Conservation (phyloP, 805 yeast species). For the Cyberlindnera mississippiensis region DNA sequence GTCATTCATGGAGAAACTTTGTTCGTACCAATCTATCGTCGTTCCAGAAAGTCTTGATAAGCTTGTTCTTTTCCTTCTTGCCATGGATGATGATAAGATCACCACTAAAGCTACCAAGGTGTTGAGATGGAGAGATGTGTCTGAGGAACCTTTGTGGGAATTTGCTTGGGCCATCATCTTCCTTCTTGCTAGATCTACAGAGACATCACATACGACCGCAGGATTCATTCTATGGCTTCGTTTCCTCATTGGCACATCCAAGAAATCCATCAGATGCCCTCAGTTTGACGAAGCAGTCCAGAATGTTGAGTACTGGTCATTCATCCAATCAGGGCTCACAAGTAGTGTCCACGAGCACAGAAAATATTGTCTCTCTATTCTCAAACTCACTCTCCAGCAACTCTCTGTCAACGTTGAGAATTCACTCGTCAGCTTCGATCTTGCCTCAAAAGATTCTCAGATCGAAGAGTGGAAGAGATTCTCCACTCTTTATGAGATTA, state of each 20-base stretch:
- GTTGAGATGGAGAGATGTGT: slow-evolving; percentile 51
- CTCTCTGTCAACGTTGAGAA: slow-evolving; percentile 32
- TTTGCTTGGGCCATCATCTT: slow-evolving; percentile 47
- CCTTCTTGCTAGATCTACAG: slow-evolving; percentile 30
- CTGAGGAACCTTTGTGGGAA: slow-evolving; percentile 21
- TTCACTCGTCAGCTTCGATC: slow-evolving; percentile 21
- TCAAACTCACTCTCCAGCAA: slow-evolving; percentile 55
- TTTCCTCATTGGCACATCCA: slow-evolving; percentile 33
- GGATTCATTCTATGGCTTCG: slow-evolving; percentile 56
- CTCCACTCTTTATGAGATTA: slow-evolving; percentile 70
- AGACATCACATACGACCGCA: slow-evolving; percentile 33
- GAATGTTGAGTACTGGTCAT: slow-evolving; percentile 47
- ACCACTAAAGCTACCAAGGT: slow-evolving; percentile 36
- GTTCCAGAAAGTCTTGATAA: slow-evolving; percentile 22
- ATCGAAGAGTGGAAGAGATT: slow-evolving; percentile 66
- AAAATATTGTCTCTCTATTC: slow-evolving; percentile 62
- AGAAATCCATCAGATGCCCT: slow-evolving; percentile 2
- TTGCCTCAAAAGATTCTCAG: slow-evolving; percentile 22
- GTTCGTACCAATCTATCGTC: slow-evolving; percentile 6
- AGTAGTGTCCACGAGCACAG: slow-evolving; percentile 60
- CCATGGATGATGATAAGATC: slow-evolving; percentile 36
- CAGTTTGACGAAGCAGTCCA: slow-evolving; percentile 6
- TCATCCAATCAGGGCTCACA: slow-evolving; percentile 52
- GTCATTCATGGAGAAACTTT: slow-evolving; percentile 17
- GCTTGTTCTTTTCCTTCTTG: slow-evolving; percentile 33